phyloP scores from a whole-genome alignment of 2,329 filamentous ascomycete genomes.

The Alternaria ventricosa region DNA sequence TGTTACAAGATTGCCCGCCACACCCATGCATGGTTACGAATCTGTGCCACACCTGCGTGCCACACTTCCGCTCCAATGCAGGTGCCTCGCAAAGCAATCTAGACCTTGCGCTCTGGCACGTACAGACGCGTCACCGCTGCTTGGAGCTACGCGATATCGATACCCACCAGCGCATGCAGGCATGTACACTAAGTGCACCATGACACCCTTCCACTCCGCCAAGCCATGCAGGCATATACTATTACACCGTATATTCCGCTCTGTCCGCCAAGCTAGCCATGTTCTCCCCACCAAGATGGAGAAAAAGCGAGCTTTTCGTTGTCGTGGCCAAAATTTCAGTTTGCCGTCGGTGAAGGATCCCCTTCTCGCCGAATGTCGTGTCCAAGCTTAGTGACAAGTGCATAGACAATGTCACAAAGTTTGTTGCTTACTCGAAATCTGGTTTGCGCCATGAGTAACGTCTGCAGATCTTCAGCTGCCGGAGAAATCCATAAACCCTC shows the following conservation, averaged over 20 bases:
- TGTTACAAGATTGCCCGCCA: neutral
- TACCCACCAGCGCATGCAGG: neutral
- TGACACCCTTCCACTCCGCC: slow-evolving; percentile 10
- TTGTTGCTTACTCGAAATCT: neutral
- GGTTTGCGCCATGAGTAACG: neutral
- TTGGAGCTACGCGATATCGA: neutral
- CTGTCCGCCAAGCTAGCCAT: slow-evolving; percentile 8
- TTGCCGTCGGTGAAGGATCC: neutral
- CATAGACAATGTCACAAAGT: neutral
- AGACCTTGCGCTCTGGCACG: neutral
- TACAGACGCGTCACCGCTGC: neutral
- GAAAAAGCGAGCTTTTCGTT: neutral
- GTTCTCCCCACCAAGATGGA: neutral
- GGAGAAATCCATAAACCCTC: neutral
- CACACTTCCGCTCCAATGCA: neutral
- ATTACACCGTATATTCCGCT: slow-evolving; percentile 16
- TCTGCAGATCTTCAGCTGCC: neutral
- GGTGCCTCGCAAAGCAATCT: neutral
- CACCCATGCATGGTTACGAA: neutral
- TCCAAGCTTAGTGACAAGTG: neutral
- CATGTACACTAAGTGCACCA: slow-evolving; percentile 7
- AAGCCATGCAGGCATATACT: slow-evolving; percentile 7
- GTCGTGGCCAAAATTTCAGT: neutral
- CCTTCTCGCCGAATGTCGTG: neutral
- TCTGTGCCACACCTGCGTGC: slow-evolving; percentile 3